Base-by-base conservation (phyloP, 139 green algal species). In the Pedinophyceae sp. region DNA sequence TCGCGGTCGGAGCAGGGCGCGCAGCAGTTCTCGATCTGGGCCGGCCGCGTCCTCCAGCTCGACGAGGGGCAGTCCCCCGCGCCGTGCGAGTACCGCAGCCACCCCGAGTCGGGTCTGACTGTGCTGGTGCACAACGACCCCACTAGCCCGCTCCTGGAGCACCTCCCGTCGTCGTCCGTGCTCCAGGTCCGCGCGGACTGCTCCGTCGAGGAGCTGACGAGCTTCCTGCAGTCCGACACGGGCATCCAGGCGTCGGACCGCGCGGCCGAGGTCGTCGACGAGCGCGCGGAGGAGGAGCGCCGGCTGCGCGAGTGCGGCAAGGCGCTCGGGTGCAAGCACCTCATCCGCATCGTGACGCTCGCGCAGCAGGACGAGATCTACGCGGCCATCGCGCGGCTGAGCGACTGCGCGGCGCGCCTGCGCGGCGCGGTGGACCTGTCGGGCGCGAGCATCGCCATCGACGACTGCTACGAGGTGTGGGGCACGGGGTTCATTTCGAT, bases 381-480 rank as follows among this genome's bases (percentile, higher is more conserved):
- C 30, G 64, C 70, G 10, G 85, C 77, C 17, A 75, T 76, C 4
- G 53, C 67, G 41, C 64, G 82, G 30, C 67, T 94, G 58, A 58
- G 93, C 48, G 75, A 87, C 20, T 64, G 80, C 34, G 77, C 84
- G 1, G 65, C 75, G 10, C 49, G 56, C 30, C 87, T 94, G 58
- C 67, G 73, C 48, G 48, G 29, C 1, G 50, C 52, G 2, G 77
- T 94, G 17, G 76, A 94, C 62, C 64, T 94, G 3, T 66, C 66
- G 7, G 77, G 77, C 0, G 73, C 70, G 1, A 79, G 69, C 49
- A 71, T 95, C 29, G 84, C 84, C 1, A 83, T 95, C 3, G 86
- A 95, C 59, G 84, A 93, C 60, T 84, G 79, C 62, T 95, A 94
- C 56, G 79, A 94, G 69, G 53, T 82, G 19, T 94, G 86, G 85